These are phyloP conservation scores for Lycium barbarum DNA, from an alignment of 257 asterid species.

Conservation along the genomic window DNA sequence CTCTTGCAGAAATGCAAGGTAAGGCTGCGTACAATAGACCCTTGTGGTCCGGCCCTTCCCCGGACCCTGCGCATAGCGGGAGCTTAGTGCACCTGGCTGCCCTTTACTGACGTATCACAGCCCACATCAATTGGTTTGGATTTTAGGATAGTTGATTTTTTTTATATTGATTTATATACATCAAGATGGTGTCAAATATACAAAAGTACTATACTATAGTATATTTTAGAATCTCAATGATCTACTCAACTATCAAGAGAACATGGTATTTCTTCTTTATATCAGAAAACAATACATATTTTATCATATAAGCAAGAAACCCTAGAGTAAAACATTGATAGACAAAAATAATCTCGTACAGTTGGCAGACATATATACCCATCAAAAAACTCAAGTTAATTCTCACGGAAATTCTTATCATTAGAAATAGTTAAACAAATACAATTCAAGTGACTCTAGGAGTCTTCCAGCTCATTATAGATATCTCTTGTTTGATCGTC, in stretches of 20 bases:
- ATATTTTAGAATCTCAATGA: background rate
- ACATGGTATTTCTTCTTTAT: background rate
- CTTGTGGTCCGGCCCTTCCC: no score
- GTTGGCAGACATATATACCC: background rate
- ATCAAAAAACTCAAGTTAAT: conserved; percentile 1
- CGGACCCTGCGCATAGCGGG: no score
- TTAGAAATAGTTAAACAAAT: background rate
- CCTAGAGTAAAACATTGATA: background rate
- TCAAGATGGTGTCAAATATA: conserved; percentile 9
- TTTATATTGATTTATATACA: background rate
- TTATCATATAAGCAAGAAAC: background rate
- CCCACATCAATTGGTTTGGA: conserved; percentile 2
- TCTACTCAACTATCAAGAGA: conserved; percentile 19
- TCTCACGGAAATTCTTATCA: conserved; percentile 4
- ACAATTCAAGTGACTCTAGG: background rate
- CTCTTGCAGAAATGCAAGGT: no score
- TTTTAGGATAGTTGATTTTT: background rate
- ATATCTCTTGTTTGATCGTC: conserved; percentile 22
- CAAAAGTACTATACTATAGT: background rate
- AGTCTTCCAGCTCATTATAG: background rate
- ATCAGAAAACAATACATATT: background rate
- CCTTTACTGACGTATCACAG: background rate
- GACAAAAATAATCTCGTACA: background rate
- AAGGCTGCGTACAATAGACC: no score
- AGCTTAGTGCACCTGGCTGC: no score